Base-by-base conservation (phyloP, 1,284 basidiomycete species). In the Tetrapyrgos nigripes region DNA sequence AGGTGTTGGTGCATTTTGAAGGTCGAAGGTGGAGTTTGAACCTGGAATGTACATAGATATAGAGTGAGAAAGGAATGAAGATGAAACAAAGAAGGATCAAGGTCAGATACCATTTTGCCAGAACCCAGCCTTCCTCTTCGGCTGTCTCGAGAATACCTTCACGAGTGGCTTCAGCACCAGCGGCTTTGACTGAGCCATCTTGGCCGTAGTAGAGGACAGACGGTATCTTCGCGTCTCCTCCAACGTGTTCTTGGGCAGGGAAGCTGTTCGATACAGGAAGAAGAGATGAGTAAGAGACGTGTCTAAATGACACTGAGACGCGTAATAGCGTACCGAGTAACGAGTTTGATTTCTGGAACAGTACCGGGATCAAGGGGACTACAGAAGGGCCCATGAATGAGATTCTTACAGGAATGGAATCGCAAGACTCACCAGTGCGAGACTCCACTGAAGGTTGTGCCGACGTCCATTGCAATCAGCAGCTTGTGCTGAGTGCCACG, bases 361-460 rank as follows among this genome's bases (percentile, higher is more conserved):
- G 59, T 6, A 2, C 62, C 62, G 19, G 62, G 62, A 9, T 64
- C 60, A 13, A 64, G 54, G 13, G 57, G 35, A 44, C 58, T 62
- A 45, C 50, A 44, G 23, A 50, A 11, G 19, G 13, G n/a, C n/a
- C n/a, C n/a, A n/a, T 8, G 17, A 21, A 28, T 4, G 24, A 8
- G n/a, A 37, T 5, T 17, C 14, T 14, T 3, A 4, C 2, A 29
- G 21, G 19, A 6, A 27, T 17, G 44, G 2, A 23, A 49, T 23
- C 13, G 17, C 27, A 19, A 43, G 28, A 47, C 31, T n/a, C 27
- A 62, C 62, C 49, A 55, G 23, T 50, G 50, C 4, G 81, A 79
- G 0, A 80, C 71, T 0, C 82, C 83, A 50, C 82, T 83, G 63
- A 73, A 84, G 0, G 83, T 85, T 0, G 83, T 84, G 0, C 83